Base-by-base conservation (phyloP, 2,329 filamentous ascomycete species). In the Fusarium sp. region DNA sequence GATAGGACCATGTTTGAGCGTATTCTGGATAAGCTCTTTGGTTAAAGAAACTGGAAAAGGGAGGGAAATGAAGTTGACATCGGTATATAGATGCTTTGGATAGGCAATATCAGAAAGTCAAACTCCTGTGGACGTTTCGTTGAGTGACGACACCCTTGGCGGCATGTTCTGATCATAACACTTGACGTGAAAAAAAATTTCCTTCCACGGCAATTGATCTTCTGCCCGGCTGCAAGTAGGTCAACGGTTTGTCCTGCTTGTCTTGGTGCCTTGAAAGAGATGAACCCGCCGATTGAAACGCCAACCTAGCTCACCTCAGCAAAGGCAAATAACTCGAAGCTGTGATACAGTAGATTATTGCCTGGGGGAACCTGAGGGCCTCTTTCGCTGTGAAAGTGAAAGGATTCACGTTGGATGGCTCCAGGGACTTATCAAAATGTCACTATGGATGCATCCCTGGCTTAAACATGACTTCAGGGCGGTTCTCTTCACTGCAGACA, bases 1-100 rank as follows among this genome's bases (percentile, higher is more conserved):
- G 7, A 22, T 29, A 80, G 78, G 6, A 76, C 67, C 56, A 13
- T 22, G 18, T 77, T 74, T 40, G 74, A 75, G 45, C 71, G 69
- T 47, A 62, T 71, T 16, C 35, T 77, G 11, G 74, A 77, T 56
- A 74, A 71, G 45, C 7, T 75, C 4, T 78, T 77, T 54, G 64
- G 65, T 45, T 74, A 60, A 67, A 6, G 31, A 8, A 47, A n/a
- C 1, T 7, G 18, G 18, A 2, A 16, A 29, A 29, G 13, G 10
- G 35, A 27, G 16, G 35, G 9, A 40, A 11, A 18, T 20, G 10
- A 13, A 14, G 47, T 54, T 56, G 18, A 18, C 6, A 6, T 56
- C 16, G 18, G n/a, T 56, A 35, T 10, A 56, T 56, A 56, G 25
- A 29, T 52, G 47, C 9, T n/a, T 47, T 50, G 45, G 4, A 18